These are phyloP conservation scores for Trametes punicea DNA, from an alignment of 768 basidiomycete genomes.

Conservation along the genomic window DNA sequence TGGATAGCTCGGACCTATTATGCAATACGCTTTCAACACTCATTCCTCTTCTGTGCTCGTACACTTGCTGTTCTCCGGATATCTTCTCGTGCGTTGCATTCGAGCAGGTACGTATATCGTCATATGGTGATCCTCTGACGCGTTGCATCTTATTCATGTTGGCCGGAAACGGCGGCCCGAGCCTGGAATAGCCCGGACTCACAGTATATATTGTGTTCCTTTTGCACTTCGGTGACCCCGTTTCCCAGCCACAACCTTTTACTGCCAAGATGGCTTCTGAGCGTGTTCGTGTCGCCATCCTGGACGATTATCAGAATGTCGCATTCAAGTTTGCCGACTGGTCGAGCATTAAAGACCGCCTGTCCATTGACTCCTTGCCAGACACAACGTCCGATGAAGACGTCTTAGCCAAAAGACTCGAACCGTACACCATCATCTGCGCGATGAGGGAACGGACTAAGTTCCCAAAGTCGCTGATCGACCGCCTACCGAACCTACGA, in stretches of 20 bases:
- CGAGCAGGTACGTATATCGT: constrained; percentile 4
- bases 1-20: constrained; percentile 15
- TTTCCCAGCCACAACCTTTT: neutral
- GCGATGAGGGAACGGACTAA: constrained; percentile 68
- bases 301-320: constrained; percentile 59
- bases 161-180: constrained; percentile 1
- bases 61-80: neutral
- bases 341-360: constrained; percentile 40
- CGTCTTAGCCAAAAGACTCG: constrained; percentile 44
- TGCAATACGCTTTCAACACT: constrained; percentile 10
- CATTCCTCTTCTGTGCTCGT: neutral
- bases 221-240: neutral
- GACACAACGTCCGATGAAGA: constrained; percentile 54
- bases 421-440: constrained; percentile 54
- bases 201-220: neutral
- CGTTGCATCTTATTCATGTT: neutral
- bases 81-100: neutral
- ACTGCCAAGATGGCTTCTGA: constrained; percentile 28
- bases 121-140: constrained; percentile 12
- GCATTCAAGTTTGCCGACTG: constrained; percentile 54
- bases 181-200: neutral
- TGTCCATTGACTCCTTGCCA: constrained; percentile 44
- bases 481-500: constrained; percentile 55
- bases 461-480: constrained; percentile 46
- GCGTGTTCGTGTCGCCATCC: constrained; percentile 45